These are phyloP conservation scores for Capsicum pubescens DNA, from an alignment of 257 asterid species.

Conservation along the genomic window DNA sequence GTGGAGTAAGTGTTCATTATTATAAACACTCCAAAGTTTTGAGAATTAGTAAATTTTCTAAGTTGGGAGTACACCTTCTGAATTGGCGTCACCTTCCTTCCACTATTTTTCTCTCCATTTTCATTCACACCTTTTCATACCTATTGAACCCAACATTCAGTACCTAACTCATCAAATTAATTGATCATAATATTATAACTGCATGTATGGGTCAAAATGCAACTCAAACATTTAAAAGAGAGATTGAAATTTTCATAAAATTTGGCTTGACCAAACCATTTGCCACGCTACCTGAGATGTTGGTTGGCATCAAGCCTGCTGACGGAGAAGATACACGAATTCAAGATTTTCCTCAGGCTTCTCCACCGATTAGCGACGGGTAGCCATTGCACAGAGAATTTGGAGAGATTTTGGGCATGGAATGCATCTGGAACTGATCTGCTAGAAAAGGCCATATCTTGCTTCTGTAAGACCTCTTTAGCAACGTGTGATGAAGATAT, in stretches of 20 bases:
- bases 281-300: conserved; percentile 39
- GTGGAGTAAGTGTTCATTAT: too few relatives aligned
- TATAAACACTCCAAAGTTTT: too few relatives aligned
- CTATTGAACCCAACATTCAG: too few relatives aligned
- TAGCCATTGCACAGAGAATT: conserved; percentile 68
- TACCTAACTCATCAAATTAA: too few relatives aligned
- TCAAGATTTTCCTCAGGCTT: conserved; percentile 63
- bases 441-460: conserved; percentile 35
- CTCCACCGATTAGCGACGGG: conserved; percentile 68
- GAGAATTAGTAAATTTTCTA: too few relatives aligned
- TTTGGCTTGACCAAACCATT: not conserved
- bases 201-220: not conserved
- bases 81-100: too few relatives aligned
- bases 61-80: too few relatives aligned
- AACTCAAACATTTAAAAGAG: too few relatives aligned
- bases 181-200: too few relatives aligned
- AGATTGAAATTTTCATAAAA: too few relatives aligned
- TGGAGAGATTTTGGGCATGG: conserved; percentile 61
- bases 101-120: too few relatives aligned
- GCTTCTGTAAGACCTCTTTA: conserved; percentile 29
- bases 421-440: conserved; percentile 40
- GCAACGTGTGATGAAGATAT: conserved; percentile 26
- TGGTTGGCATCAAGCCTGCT: conserved; percentile 67
- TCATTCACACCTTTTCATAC: too few relatives aligned
- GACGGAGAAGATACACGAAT: conserved; percentile 62